Conservation (phyloP, 139 green algal species). For the Spirogloea muscicola region DNA sequence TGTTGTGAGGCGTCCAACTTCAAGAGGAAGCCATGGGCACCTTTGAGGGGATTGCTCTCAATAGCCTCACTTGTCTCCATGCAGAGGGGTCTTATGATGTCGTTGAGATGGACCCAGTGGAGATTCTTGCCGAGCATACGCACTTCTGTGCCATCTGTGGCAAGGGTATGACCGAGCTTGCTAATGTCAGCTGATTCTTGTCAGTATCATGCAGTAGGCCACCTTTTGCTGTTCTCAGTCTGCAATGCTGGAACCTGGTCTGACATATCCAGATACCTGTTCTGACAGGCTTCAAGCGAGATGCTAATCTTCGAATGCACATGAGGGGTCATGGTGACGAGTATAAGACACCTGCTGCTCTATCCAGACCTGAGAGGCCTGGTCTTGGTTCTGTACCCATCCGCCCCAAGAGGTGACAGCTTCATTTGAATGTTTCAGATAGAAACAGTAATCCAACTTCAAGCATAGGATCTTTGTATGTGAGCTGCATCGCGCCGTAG, state of each 20-base stretch:
- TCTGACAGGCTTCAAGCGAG: conserved; percentile 42
- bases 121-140: conserved; percentile 41
- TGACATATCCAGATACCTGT: too few species aligned
- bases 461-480: too few species aligned
- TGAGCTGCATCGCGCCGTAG: too few species aligned
- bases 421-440: too few species aligned
- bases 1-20: neutral
- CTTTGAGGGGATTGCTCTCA: too few species aligned
- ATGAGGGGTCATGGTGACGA: conserved; percentile 41
- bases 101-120: conserved; percentile 35
- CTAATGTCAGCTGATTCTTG: too few species aligned
- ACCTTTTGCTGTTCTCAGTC: too few species aligned
- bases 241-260: too few species aligned
- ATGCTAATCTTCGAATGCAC: conserved; percentile 41
- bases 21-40: too few species aligned
- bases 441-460: too few species aligned
- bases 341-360: conserved; percentile 31
- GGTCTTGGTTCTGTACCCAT: neutral
- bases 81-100: conserved; percentile 36
- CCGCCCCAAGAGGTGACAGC: conserved; percentile 10
- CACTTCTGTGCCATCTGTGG: conserved; percentile 43
- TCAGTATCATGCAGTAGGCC: too few species aligned
- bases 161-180: conserved; percentile 27
- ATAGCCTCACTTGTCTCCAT: too few species aligned
- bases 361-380: conserved; percentile 10